Conservation (phyloP, 768 basidiomycete genomes). For the Podaxis rugospora region DNA sequence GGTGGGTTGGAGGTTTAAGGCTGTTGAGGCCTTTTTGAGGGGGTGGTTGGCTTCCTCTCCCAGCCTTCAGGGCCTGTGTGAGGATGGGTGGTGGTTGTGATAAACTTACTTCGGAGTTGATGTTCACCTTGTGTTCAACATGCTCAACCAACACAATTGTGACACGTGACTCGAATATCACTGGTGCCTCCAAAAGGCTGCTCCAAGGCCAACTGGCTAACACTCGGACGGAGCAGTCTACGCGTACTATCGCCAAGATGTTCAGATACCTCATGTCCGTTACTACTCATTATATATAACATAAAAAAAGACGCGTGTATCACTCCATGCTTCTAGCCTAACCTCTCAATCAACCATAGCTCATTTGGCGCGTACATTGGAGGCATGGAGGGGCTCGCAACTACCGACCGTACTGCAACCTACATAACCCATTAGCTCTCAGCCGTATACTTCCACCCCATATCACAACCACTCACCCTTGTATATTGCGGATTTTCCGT, state of each 20-base stretch:
- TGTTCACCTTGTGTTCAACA: neutral
- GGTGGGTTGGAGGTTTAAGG: neutral
- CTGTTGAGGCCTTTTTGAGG: neutral
- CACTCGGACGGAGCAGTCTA: neutral
- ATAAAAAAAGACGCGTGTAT: neutral
- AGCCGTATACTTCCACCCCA: neutral
- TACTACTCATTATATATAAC: neutral
- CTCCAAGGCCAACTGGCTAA: too few species aligned
- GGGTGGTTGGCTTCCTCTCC: neutral
- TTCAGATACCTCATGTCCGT: neutral
- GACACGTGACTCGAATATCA: neutral
- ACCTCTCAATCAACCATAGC: constrained; percentile 8
- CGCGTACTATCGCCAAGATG: neutral
- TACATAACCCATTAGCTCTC: neutral
- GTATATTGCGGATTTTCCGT: constrained; percentile 7
- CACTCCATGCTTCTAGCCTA: neutral
- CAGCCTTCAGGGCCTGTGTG: neutral
- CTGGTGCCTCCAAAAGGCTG: neutral
- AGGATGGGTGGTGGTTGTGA: neutral
- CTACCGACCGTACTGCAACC: constrained; percentile 1
- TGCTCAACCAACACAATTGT: neutral
- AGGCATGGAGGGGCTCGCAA: neutral
- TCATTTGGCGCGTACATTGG: constrained; percentile 1
- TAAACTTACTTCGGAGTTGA: neutral
- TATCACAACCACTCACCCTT: neutral